Evolutionary conservation across 257 asterid genomes (phyloP).

Genomic region (Apocynum venetum): DNA sequence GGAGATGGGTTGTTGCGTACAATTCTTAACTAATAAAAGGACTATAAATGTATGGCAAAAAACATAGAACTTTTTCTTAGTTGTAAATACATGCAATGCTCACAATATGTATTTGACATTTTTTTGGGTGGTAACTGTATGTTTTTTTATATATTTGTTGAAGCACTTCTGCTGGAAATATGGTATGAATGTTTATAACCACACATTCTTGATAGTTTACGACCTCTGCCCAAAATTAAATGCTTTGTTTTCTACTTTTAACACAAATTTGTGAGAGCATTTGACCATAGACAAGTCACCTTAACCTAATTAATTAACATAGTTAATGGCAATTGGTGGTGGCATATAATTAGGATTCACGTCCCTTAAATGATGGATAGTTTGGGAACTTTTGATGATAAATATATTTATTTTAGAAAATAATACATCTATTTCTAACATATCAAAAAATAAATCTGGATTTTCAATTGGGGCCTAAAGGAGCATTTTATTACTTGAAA

Average conservation of each 20-base stretch:
- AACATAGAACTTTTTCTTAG: too few relatives aligned
- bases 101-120: neutral
- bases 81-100: neutral
- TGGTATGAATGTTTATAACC: neutral
- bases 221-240: too few relatives aligned
- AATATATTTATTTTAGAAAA: too few relatives aligned
- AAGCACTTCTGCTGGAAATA: neutral
- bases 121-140: neutral
- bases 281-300: too few relatives aligned
- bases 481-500: neutral
- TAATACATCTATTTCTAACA: neutral
- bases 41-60: neutral
- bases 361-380: neutral
- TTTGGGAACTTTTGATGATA: neutral
- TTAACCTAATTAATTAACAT: too few relatives aligned
- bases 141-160: neutral
- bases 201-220: neutral
- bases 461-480: too few relatives aligned
- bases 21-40: neutral
- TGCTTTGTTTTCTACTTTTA: too few relatives aligned
- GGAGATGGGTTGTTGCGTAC: neutral
- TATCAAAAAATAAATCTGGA: neutral
- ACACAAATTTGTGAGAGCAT: too few relatives aligned
- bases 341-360: too few relatives aligned
- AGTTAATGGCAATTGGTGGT: too few relatives aligned